These are phyloP conservation scores for Pseudogymnoascus sp. DNA, from an alignment of 2,329 filamentous ascomycete genomes.

Conservation along the genomic window DNA sequence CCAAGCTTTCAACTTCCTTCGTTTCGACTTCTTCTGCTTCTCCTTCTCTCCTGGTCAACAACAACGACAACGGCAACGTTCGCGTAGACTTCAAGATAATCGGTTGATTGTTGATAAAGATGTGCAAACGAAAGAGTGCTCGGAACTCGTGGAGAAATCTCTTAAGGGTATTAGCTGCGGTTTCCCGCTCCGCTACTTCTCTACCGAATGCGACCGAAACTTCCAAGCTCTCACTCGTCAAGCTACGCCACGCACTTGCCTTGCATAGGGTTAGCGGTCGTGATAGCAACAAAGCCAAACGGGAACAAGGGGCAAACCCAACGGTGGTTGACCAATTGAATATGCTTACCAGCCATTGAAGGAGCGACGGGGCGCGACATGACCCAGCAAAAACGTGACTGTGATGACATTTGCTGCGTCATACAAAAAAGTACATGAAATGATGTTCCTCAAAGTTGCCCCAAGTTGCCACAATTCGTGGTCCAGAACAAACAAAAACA, in stretches of 20 bases:
- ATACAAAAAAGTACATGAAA: neutral
- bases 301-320: slow-evolving; percentile 8
- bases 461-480: neutral
- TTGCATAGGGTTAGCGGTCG: slow-evolving; percentile 10
- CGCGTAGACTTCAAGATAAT: slow-evolving; percentile 1
- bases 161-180: slow-evolving; percentile 11
- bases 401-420: neutral
- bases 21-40: slow-evolving; percentile 4
- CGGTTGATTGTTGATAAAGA: slow-evolving; percentile 9
- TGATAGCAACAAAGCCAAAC: slow-evolving; percentile 7
- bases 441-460: neutral
- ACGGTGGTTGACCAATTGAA: neutral
- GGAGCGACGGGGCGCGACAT: neutral
- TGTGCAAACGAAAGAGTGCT: slow-evolving; percentile 8
- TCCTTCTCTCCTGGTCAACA: slow-evolving; percentile 11
- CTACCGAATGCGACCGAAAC: slow-evolving; percentile 11
- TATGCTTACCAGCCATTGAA: neutral
- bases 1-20: slow-evolving; percentile 2
- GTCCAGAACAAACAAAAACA: neutral
- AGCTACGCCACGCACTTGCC: slow-evolving; percentile 22
- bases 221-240: slow-evolving; percentile 5
- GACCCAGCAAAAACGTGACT: slow-evolving; percentile 7
- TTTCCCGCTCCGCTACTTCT: slow-evolving; percentile 11
- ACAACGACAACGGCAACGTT: slow-evolving; percentile 8
- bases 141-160: slow-evolving; percentile 12